Percentiles rank a stretch among this genome's conserved stretches.
Evolutionary conservation across 768 basidiomycete genomes (phyloP).

Genomic region (Mycena floridula): DNA sequence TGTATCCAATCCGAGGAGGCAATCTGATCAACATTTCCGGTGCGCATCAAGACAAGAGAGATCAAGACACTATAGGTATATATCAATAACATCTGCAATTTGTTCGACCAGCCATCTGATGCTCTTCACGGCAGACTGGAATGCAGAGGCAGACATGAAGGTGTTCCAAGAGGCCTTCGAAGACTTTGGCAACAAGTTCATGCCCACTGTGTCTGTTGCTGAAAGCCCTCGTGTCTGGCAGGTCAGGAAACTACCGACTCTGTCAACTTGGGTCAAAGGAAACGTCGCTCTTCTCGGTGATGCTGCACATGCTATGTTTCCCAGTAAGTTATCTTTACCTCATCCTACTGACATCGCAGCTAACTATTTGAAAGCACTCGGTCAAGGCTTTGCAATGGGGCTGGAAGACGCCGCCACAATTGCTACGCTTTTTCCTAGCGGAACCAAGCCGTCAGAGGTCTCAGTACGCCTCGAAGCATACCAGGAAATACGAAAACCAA

Average conservation of each 20-base stretch:
- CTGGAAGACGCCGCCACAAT: neutral
- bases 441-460: neutral
- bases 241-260: neutral
- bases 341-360: neutral
- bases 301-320: conserved; percentile 15
- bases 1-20: conserved; percentile 2
- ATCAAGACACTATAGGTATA: neutral
- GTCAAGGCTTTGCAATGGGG: neutral
- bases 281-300: neutral
- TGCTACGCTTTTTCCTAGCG: neutral
- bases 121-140: neutral
- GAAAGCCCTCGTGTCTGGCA: neutral
- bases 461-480: neutral
- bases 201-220: neutral
- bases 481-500: neutral
- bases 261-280: neutral
- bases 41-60: neutral
- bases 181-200: neutral
- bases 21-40: neutral
- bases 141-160: neutral
- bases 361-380: neutral
- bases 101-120: neutral
- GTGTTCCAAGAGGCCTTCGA: neutral
- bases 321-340: conserved; percentile 2
- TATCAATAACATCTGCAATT: neutral